Evolutionary conservation across 2,329 filamentous ascomycete species (phyloP), one percentile per base, ranked within the genome.

Genomic region (Diaporthe velutina): DNA sequence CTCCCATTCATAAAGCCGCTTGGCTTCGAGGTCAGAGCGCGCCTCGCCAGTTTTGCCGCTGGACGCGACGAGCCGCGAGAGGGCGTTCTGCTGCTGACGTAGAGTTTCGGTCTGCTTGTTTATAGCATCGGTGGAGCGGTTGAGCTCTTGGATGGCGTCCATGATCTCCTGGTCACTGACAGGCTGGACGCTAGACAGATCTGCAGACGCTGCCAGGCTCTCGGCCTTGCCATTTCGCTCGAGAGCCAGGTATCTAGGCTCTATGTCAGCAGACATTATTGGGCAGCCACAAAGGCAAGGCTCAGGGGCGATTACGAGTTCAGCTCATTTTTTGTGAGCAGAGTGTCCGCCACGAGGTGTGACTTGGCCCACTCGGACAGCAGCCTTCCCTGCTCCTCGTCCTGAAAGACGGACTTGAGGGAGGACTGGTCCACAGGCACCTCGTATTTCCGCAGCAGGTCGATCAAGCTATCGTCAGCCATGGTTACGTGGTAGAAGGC

Each of bases 111-210:
- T 91, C 79, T 94, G 93, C 81, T 89, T 89, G 76, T 89, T 86
- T 38, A 94, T 93, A 25, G 88, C 88, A 25, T 87, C 87, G 0
- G 93, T 94, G 1, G 93, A 93, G 50, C 85, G 85, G 75, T 90
- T 87, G n/a, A 95, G 85, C 71, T 93, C 89, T 4, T 89, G 86
- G 67, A 93, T 90, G 22, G 93, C 93, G 54, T 85, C 82, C 71
- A 86, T 86, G 73, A 94, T 84, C 70, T 94, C 91, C 35, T 88
- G 84, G 74, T 94, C 91, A 19, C 85, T 83, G 60, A 93, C 82
- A 7, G 89, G 86, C 71, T 87, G 87, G 45, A 88, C 82, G 42
- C 84, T 79, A 5, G 85, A 83, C n/a, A 88, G 77, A 77, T 90
- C 86, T 73, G 87, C 83, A 50, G 83, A 78, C 25, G 84, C 84